Evolutionary conservation across 306 rosid genomes (phyloP).

Genomic region (Senna tora): DNA sequence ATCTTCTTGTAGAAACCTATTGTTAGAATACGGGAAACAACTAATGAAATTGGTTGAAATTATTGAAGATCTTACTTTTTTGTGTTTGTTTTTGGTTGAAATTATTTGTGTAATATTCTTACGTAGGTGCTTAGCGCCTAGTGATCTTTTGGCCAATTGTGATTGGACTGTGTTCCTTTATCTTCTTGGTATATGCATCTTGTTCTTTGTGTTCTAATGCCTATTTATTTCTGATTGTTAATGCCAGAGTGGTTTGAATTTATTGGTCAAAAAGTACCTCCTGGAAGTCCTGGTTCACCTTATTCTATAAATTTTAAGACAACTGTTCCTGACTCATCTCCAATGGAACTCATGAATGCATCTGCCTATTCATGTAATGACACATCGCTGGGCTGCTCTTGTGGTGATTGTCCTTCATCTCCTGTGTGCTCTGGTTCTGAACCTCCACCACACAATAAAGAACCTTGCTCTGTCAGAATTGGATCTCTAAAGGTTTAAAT

Average conservation of each 20-base stretch:
- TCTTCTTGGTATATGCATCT: slow-evolving; percentile 18
- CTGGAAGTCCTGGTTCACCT: slow-evolving; percentile 92
- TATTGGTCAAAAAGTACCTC: slow-evolving; percentile 77
- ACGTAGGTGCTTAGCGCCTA: slow-evolving; percentile 10
- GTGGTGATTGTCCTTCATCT: slow-evolving; percentile 94
- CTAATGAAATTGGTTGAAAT: no score
- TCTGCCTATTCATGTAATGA: slow-evolving; percentile 81
- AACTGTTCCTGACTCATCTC: slow-evolving; percentile 53
- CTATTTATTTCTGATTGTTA: slow-evolving; percentile 35
- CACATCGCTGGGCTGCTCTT: slow-evolving; percentile 95
- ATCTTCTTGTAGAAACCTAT: no score
- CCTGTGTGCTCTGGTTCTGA: slow-evolving; percentile 66
- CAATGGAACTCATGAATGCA: slow-evolving; percentile 79
- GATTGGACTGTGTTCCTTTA: slow-evolving; percentile 29
- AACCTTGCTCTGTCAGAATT: slow-evolving; percentile 68
- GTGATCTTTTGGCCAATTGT: slow-evolving; percentile 13
- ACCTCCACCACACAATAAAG: slow-evolving; percentile 72
- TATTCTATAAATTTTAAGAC: slow-evolving; percentile 73
- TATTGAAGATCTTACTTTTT: background rate
- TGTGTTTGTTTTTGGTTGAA: background rate
- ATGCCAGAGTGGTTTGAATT: slow-evolving; percentile 86
- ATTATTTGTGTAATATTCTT: slow-evolving; percentile 25
- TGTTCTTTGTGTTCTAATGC: slow-evolving; percentile 39
- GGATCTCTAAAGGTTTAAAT: slow-evolving; percentile 74
- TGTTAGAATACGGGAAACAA: no score